Base-by-base conservation (phyloP, 2,329 filamentous ascomycete species). In the Fusarium cicatricum region DNA sequence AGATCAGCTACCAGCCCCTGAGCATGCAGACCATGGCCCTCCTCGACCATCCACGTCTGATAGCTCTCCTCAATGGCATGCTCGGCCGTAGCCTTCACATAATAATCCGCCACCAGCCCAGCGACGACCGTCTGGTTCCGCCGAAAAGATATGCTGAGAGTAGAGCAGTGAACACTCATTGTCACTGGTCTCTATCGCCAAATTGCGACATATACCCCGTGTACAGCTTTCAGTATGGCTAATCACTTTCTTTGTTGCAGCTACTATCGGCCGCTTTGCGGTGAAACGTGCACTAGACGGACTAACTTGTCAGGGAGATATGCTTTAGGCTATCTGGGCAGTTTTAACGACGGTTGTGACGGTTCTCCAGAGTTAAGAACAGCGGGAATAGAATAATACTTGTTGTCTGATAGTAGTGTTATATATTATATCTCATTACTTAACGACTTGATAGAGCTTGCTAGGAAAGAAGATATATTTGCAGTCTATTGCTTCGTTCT, bases 81-180 rank as follows among this genome's bases (percentile, higher is more conserved):
- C 44, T 92, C 75, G 0, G 93, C 94, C 14, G 92, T 96, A 59
- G 77, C 83, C 71, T 86, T 89, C 50, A 98, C 93, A 72, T 95
- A 99, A 73, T 90, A 97, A 74, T 98, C 95, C 15, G 86, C 88
- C 4, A 95, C 94, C 49, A 99, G 72, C 0, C 95, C 95, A 1
- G 91, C 92, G 17, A 95, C 85, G 72, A n/a, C n/a, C n/a, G n/a
- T n/a, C n/a, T n/a, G n/a, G n/a, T n/a, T n/a, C n/a, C n/a, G n/a
- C n/a, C n/a, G n/a, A n/a, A n/a, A n/a, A n/a, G n/a, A n/a, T n/a
- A n/a, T n/a, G n/a, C n/a, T n/a, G n/a, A n/a, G n/a, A n/a, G n/a
- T n/a, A n/a, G n/a, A n/a, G n/a, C n/a, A n/a, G n/a, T n/a, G n/a
- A n/a, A n/a, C n/a, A n/a, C n/a, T n/a, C n/a, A n/a, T n/a, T n/a